These are phyloP conservation scores for Pythium aquatile DNA, from an alignment of 352 stramenopile species.

Conservation along the genomic window DNA sequence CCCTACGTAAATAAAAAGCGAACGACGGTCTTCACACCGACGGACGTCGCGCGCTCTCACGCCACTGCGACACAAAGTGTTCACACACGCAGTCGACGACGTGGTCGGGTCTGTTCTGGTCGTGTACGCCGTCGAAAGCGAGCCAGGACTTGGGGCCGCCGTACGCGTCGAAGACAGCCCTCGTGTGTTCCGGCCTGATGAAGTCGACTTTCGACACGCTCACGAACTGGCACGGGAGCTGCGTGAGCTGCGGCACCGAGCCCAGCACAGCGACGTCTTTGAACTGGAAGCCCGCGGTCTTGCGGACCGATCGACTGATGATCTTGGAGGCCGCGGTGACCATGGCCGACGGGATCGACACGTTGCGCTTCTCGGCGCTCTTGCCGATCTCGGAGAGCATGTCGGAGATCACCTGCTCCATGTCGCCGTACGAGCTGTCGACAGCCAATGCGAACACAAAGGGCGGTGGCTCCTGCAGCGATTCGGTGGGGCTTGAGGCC, in stretches of 20 bases:
- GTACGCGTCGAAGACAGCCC: slow-evolving; percentile 51
- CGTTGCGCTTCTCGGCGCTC: slow-evolving; percentile 63
- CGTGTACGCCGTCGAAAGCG: slow-evolving; percentile 53
- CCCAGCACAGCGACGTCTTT: slow-evolving; percentile 53
- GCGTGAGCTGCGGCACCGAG: slow-evolving; percentile 33
- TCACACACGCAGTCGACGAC: slow-evolving; percentile 38
- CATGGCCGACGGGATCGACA: slow-evolving; percentile 68
- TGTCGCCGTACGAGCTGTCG: slow-evolving; percentile 71
- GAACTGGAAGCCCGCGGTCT: slow-evolving; percentile 56
- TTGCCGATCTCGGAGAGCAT: slow-evolving; percentile 69
- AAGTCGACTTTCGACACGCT: slow-evolving; percentile 74
- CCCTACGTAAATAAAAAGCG: slow-evolving; percentile 16
- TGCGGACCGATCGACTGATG: slow-evolving; percentile 62
- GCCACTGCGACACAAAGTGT: slow-evolving; percentile 20
- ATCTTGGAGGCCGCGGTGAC: slow-evolving; percentile 66
- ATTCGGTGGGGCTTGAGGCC: not conserved
- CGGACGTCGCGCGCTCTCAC: not conserved
- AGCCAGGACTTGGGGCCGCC: slow-evolving; percentile 59
- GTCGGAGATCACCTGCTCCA: slow-evolving; percentile 75
- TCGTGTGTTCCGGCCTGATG: slow-evolving; percentile 58
- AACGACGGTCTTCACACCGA: not conserved
- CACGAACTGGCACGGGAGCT: slow-evolving; percentile 61
- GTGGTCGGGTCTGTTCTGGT: slow-evolving; percentile 54
- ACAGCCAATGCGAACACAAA: slow-evolving; percentile 64
- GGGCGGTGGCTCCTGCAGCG: not conserved